A percentile compares a stretch with the other conserved stretches of the same genome.
Conservation (phyloP, 768 basidiomycete species). For the Cystoderma amianthinum region DNA sequence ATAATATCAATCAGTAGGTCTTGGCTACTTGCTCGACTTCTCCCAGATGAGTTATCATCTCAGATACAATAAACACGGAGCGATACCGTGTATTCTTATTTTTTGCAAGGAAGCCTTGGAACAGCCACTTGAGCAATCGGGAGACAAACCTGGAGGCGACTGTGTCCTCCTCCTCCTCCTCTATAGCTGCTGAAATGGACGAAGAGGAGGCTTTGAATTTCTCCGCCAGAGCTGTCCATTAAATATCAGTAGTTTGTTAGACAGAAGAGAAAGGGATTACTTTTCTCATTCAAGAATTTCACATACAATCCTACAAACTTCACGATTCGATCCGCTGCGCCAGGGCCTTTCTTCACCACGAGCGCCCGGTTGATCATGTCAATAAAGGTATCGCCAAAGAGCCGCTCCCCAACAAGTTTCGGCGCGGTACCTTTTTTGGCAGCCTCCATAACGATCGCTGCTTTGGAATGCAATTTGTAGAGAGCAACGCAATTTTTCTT, state of each 20-base stretch:
- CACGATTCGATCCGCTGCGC: conserved; percentile 73
- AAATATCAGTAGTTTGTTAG: background rate
- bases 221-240: conserved; percentile 21
- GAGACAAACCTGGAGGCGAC: conserved; percentile 62
- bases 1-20: background rate
- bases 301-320: conserved; percentile 86
- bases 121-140: conserved; percentile 62
- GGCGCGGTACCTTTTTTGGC: conserved; percentile 36
- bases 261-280: no score
- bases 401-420: conserved; percentile 69
- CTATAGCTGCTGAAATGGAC: conserved; percentile 27
- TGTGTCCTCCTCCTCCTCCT: conserved; percentile 59
- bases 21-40: conserved; percentile 72
- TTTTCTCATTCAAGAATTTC: conserved; percentile 75
- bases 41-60: conserved; percentile 79
- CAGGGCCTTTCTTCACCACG: conserved; percentile 79
- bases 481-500: conserved; percentile 89
- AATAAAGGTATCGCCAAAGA: conserved; percentile 71
- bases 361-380: conserved; percentile 69
- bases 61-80: conserved; percentile 72
- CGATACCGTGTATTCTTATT: conserved; percentile 87
- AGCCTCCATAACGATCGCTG: conserved; percentile 44
- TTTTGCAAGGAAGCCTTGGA: conserved; percentile 83
- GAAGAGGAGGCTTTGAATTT: conserved; percentile 18
- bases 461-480: conserved; percentile 73